Percentiles rank a stretch among this genome's conserved stretches.
Conservation (phyloP, 495 filamentous ascomycete genomes). For the Aspergillus sclerotioniger region DNA sequence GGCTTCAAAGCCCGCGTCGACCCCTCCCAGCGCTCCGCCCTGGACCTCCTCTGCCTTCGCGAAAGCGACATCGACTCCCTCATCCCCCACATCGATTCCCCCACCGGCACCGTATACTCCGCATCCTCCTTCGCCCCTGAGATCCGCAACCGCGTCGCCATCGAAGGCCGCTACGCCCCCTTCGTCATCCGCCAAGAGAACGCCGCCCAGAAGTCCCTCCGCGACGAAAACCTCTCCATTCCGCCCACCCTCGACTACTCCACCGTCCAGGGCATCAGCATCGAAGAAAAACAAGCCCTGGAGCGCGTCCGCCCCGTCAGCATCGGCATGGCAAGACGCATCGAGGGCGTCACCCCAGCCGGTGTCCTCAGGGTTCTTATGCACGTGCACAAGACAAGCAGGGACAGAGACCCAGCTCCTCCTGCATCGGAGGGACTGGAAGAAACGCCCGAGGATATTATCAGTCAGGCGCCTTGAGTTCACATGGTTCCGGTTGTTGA, state of each 20-base stretch:
- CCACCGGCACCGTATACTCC: constrained; percentile 28
- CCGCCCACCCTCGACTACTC: constrained; percentile 79
- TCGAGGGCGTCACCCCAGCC: constrained; percentile 71
- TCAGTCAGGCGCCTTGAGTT: constrained; percentile 7
- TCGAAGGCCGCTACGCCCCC: constrained; percentile 82
- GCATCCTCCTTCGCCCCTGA: constrained; percentile 52
- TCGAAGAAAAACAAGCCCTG: constrained; percentile 73
- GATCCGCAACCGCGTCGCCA: constrained; percentile 64
- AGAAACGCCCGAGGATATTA: constrained; percentile 21
- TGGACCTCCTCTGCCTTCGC: constrained; percentile 70
- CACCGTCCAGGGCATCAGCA: constrained; percentile 66
- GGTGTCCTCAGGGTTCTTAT: constrained; percentile 47
- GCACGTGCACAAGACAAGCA: constrained; percentile 33
- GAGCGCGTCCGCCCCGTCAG: constrained; percentile 69
- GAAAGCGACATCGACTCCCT: constrained; percentile 56
- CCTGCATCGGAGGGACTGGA: constrained; percentile 6
- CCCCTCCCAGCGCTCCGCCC: constrained; percentile 59
- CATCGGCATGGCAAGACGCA: constrained; percentile 80
- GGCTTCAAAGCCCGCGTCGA: constrained; percentile 68
- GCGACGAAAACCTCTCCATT: constrained; percentile 72
- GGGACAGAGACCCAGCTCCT: not conserved
- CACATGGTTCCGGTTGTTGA: not conserved
- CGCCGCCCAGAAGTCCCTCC: constrained; percentile 61
- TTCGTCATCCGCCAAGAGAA: constrained; percentile 71
- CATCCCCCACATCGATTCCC: constrained; percentile 49